Evolutionary conservation across 345 rosid genomes (phyloP), one percentile per base, ranked within the genome.

Genomic region (Moringa oleifera): DNA sequence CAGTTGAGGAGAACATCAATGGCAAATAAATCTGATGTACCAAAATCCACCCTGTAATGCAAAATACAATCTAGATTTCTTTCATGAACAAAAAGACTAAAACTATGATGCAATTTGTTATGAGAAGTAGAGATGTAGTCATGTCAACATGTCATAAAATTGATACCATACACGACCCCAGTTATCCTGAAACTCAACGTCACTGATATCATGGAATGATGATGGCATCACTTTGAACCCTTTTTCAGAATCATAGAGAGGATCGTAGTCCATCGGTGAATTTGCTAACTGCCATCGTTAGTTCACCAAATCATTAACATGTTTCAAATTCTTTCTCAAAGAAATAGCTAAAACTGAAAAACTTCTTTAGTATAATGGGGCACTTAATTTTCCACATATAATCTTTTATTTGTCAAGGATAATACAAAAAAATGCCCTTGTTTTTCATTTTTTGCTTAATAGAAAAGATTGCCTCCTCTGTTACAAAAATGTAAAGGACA

Each of bases 91-190:
- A 68, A 56, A 64, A 54, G 20, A 37, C 25, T 23, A 55, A 37
- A 23, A 33, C 46, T 59, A 65, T 51, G 20, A 23, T 52, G 46
- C 45, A 21, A 19, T 15, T 50, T n/a, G 20, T 55, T 23, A 53
- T 25, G 6, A 21, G n/a, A 22, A 41, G 53, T 17, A 45, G 33
- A 58, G 45, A 22, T 25, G 25, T 58, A 25, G 58, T 16, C 15
- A 12, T 1, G 59, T 25, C 4, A 21, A 51, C 36, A 41, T 33
- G 37, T 33, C 47, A 4, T 41, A 2, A 54, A 70, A 23, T 51
- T 36, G 41, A 25, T 81, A 93, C 98, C 98, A 87, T 56, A 92
- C 76, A 61, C 97, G 91, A 61, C 96, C 97, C 94, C 97, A 93
- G 18, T 79, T 87, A 74, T 93, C 98, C 67, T 87, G 98, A 70